Percentiles rank a stretch among this genome's conserved stretches.
Conservation (phyloP, 1,284 basidiomycete species). For the Exobasidium cylindrosporum region DNA sequence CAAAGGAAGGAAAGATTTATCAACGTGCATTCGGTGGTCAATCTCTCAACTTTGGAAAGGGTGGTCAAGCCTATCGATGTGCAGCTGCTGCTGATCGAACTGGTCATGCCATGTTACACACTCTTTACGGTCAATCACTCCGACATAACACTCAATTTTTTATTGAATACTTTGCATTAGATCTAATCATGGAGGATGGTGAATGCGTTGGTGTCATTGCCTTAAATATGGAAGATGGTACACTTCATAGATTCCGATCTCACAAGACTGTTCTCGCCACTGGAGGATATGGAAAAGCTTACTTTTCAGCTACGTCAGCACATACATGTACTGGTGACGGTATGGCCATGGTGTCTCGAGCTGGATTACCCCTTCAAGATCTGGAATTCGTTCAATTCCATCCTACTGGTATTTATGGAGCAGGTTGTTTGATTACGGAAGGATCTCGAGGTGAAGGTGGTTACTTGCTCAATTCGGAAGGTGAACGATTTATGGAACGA, state of each 20-base stretch:
- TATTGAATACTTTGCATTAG: slow-evolving; percentile 95
- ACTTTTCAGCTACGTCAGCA: slow-evolving; percentile 98
- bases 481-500: slow-evolving; percentile 99
- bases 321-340: slow-evolving; percentile 99
- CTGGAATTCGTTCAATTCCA: slow-evolving; percentile 99
- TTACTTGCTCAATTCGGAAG: slow-evolving; percentile 96
- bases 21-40: slow-evolving; percentile 99
- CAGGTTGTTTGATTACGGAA: slow-evolving; percentile 98
- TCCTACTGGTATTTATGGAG: slow-evolving; percentile 98
- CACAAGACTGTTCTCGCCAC: slow-evolving; percentile 99
- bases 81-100: slow-evolving; percentile 98
- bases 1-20: slow-evolving; percentile 99
- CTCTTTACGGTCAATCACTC: slow-evolving; percentile 96
- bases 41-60: slow-evolving; percentile 94
- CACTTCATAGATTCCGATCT: slow-evolving; percentile 93
- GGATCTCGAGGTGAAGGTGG: slow-evolving; percentile 99
- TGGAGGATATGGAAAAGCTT: slow-evolving; percentile 95
- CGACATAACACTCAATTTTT: slow-evolving; percentile 99
- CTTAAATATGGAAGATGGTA: slow-evolving; percentile 98
- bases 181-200: slow-evolving; percentile 97
- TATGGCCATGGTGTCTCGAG: slow-evolving; percentile 96
- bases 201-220: slow-evolving; percentile 99
- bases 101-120: slow-evolving; percentile 96
- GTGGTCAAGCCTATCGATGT: slow-evolving; percentile 98
- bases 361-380: slow-evolving; percentile 95